Evolutionary conservation across 306 rosid species (phyloP).

Genomic region (Casuarina cunninghamiana): DNA sequence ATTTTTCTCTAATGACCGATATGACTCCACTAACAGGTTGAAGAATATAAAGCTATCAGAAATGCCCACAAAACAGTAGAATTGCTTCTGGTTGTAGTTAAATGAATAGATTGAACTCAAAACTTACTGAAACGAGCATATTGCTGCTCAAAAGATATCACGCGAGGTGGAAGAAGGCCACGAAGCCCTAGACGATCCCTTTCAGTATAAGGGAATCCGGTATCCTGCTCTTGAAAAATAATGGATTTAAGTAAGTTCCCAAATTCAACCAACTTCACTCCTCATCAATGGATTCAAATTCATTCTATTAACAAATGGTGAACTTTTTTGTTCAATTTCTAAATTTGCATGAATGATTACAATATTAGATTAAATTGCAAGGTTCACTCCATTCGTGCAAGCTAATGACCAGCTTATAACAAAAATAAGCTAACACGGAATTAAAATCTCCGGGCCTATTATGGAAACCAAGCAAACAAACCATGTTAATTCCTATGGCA

Average conservation of each 20-base stretch:
- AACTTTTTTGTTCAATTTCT: background rate
- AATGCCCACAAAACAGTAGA: background rate
- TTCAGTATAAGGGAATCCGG: constrained; percentile 93
- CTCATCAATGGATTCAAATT: background rate
- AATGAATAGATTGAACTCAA: constrained; percentile 15
- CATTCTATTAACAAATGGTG: background rate
- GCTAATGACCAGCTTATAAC: background rate
- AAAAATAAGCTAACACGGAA: background rate
- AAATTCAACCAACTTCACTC: background rate
- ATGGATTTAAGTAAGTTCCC: background rate
- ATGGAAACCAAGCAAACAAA: background rate
- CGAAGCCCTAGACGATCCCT: constrained; percentile 97
- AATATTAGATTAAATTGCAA: background rate
- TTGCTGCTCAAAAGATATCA: constrained; percentile 93
- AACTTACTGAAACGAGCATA: constrained; percentile 90
- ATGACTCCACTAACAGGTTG: constrained; percentile 76
- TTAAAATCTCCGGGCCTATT: background rate
- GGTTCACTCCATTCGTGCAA: background rate
- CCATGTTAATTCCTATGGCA: background rate
- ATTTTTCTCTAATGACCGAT: constrained; percentile 89
- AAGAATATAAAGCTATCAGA: constrained; percentile 7
- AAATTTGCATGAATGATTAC: background rate
- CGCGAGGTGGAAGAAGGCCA: constrained; percentile 97
- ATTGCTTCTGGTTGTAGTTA: constrained; percentile 10
- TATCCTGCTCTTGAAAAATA: constrained; percentile 64